These are phyloP conservation scores for Kockiozyma suomiensis DNA, from an alignment of 805 yeast species.

Conservation along the genomic window DNA sequence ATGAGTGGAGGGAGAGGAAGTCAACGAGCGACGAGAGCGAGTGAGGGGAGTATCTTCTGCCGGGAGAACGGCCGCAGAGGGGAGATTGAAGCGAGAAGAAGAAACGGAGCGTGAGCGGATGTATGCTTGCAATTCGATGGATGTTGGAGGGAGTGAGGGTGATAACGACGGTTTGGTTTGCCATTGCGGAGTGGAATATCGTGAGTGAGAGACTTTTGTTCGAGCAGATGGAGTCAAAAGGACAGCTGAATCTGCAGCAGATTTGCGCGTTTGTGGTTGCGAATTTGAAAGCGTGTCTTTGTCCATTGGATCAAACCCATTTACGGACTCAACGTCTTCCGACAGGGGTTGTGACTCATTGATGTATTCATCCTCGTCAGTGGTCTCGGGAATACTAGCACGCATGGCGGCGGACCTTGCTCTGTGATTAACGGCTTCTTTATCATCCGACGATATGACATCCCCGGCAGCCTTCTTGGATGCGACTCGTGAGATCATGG, in stretches of 20 bases:
- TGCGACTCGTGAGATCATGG: too few relatives aligned
- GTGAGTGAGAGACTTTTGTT: neutral
- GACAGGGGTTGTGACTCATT: too few relatives aligned
- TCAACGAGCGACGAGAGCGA: conserved; percentile 1
- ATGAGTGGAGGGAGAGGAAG: neutral
- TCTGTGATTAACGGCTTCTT: neutral
- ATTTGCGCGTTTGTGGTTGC: too few relatives aligned
- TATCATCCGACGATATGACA: neutral
- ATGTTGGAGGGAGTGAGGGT: neutral
- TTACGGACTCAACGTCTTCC: neutral
- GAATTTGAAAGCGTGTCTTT: neutral
- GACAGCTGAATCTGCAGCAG: too few relatives aligned
- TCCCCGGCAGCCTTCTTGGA: too few relatives aligned
- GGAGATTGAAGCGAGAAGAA: neutral
- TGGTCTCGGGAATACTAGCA: conserved; percentile 7
- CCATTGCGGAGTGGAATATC: too few relatives aligned
- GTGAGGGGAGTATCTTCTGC: neutral
- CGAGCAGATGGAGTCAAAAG: neutral
- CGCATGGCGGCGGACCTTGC: neutral
- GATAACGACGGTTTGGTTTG: neutral
- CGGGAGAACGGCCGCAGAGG: conserved; percentile 9
- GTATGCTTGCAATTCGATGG: neutral
- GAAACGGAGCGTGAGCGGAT: neutral
- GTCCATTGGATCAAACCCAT: neutral
- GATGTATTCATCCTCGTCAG: too few relatives aligned